These are phyloP conservation scores for Zygnema circumcarinatum DNA, from an alignment of 139 green algal species.

Conservation along the genomic window DNA sequence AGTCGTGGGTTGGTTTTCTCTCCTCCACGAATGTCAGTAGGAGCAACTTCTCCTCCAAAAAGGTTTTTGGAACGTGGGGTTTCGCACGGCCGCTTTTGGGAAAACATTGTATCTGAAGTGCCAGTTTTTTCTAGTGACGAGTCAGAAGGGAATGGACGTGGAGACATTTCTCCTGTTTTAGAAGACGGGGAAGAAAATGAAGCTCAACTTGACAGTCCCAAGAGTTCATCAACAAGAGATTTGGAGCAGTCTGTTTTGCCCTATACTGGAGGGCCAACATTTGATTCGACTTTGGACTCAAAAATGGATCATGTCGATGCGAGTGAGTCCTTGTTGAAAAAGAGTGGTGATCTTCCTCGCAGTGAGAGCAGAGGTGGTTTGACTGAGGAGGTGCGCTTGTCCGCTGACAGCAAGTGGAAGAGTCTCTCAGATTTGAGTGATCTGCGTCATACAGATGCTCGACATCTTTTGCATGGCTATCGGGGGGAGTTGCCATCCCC, in stretches of 20 bases:
- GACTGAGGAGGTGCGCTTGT: not conserved
- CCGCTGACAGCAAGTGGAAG: not conserved
- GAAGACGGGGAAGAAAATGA: constrained; percentile 11
- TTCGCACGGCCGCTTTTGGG: constrained; percentile 30
- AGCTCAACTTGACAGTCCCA: not conserved
- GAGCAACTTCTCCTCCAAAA: constrained; percentile 5
- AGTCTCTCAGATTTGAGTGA: constrained; percentile 30
- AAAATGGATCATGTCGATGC: not conserved
- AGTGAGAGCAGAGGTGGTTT: not conserved
- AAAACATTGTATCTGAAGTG: not conserved
- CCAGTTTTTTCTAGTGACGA: constrained; percentile 36
- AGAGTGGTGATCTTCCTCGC: not conserved
- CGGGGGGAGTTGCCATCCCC: not conserved
- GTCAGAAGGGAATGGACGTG: constrained; percentile 11
- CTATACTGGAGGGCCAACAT: not conserved
- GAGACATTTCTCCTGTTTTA: not conserved
- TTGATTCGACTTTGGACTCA: not conserved
- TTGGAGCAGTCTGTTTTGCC: not conserved
- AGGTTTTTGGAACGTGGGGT: not conserved
- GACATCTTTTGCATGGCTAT: not conserved
- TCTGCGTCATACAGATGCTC: not conserved
- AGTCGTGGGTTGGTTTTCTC: not conserved
- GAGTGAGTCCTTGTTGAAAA: not conserved
- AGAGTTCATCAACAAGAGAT: not conserved
- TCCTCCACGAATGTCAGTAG: not conserved